Base-by-base conservation (phyloP, 164 flowering plant genomes). In the Liriodendron chinense region DNA sequence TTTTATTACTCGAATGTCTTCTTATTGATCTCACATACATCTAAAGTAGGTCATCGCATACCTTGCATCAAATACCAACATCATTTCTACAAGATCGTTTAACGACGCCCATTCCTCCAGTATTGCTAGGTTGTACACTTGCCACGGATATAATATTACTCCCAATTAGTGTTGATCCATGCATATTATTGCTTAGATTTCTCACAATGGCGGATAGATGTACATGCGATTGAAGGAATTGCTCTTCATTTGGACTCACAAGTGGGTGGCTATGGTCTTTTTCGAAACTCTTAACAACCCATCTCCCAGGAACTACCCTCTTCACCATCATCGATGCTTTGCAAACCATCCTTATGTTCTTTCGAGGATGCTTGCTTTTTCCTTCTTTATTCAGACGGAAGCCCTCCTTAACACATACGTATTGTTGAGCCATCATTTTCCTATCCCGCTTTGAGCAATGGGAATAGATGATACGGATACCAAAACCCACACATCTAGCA, bases 331-430 rank as follows among this genome's bases (percentile, higher is more conserved):
- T 69, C 12, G 53, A 50, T 64, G 78, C 78, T 28, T 62, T 70
- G 47, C 69, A 70, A 1, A 68, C 78, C 16, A 50, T 63, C 23
- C 78, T 62, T 63, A 64, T 71, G 67, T 62, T 63, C 47, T 47
- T 9, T 48, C 64, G 59, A 7, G 67, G 28, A 47, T 48, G 67
- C 23, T 59, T 69, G 20, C 24, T 25, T 69, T 57, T 48, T 13
- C 72, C 67, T 28, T 62, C 74, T 47, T 59, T 75, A 57, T 69
- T 75, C 67, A 48, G 48, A 47, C 68, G 69, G 47, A 69, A 75
- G 10, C 78, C 78, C 23, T 75, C 78, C 73, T 75, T 75, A 47
- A 47, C 64, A 22, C 78, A 75, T 7, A 57, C 65, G 62, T 66
- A 75, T n/a, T n/a, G 57, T 23, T 68, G 73, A 1, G 67, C 67